Conservation (phyloP, 2,329 filamentous ascomycete species). For the Beauveria sp. region DNA sequence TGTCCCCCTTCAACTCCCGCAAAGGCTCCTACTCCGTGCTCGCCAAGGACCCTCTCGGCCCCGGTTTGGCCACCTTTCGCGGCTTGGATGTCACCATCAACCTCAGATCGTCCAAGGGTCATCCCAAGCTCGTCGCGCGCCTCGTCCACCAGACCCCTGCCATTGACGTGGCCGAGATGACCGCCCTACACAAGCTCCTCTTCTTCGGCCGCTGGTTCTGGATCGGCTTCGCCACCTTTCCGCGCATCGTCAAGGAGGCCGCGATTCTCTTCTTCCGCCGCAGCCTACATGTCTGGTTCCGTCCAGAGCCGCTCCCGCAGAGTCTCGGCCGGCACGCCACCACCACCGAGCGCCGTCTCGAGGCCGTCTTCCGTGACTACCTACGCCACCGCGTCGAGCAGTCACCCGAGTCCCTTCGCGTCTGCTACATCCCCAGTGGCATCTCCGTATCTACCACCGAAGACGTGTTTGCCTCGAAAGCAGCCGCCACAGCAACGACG, state of each 20-base stretch:
- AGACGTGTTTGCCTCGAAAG: background rate
- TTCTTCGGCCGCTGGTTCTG: slow-evolving; percentile 57
- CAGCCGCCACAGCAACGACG: background rate
- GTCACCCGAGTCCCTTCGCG: slow-evolving; percentile 33
- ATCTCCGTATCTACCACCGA: slow-evolving; percentile 16
- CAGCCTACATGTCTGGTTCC: slow-evolving; percentile 55
- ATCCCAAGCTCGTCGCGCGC: slow-evolving; percentile 53
- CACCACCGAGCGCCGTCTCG: slow-evolving; percentile 37
- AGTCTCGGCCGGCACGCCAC: slow-evolving; percentile 49
- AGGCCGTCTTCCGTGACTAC: slow-evolving; percentile 40
- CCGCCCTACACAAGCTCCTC: slow-evolving; percentile 28
- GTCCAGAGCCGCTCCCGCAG: slow-evolving; percentile 52
- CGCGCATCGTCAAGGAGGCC: slow-evolving; percentile 57
- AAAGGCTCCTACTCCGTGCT: slow-evolving; percentile 46
- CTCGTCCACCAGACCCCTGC: slow-evolving; percentile 46
- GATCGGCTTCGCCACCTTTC: slow-evolving; percentile 59
- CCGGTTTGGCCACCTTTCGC: slow-evolving; percentile 28
- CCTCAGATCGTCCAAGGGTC: slow-evolving; percentile 50
- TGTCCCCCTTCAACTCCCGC: slow-evolving; percentile 65
- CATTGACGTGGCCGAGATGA: slow-evolving; percentile 41
- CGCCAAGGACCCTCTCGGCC: slow-evolving; percentile 37
- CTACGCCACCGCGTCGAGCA: slow-evolving; percentile 41
- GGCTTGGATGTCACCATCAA: slow-evolving; percentile 53
- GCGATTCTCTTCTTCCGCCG: slow-evolving; percentile 46
- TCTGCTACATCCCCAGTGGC: slow-evolving; percentile 49